Conservation (phyloP, 495 filamentous ascomycete genomes). For the Talaromyces ruber region DNA sequence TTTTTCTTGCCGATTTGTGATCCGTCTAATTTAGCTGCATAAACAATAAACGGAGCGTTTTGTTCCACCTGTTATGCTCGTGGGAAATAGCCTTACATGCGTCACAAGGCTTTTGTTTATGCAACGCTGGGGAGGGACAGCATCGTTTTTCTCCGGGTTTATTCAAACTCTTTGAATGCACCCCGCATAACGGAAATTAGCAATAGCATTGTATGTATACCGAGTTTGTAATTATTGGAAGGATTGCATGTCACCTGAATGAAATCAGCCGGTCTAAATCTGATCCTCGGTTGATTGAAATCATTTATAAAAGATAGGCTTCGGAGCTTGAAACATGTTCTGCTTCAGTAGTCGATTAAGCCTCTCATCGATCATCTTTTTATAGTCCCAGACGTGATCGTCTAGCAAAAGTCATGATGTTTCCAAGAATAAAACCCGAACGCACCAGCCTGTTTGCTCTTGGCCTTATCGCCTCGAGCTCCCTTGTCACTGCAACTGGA, state of each 20-base stretch:
- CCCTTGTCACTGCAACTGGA: constrained; percentile 7
- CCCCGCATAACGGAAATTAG: not conserved
- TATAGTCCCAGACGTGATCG: not conserved
- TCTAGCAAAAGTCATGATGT: not conserved
- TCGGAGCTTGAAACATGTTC: not conserved
- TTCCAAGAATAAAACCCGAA: constrained; percentile 21
- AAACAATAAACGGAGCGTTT: not conserved
- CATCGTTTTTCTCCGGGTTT: not conserved
- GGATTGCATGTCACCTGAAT: not conserved
- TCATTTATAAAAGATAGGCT: not conserved
- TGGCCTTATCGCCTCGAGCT: constrained; percentile 28
- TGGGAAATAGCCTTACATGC: not conserved
- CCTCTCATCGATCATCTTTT: not conserved
- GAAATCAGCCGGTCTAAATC: not conserved
- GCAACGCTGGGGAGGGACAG: not conserved
- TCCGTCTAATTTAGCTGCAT: not conserved
- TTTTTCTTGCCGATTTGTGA: not conserved
- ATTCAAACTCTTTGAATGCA: not conserved
- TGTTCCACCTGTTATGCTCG: not conserved
- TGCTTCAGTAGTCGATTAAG: not conserved
- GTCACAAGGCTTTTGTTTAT: not conserved
- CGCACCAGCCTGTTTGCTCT: constrained; percentile 18
- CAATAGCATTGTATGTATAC: not conserved
- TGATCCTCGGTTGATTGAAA: not conserved
- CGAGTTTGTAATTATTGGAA: not conserved